Evolutionary conservation across 2,329 filamentous ascomycete genomes (phyloP).

Genomic region (Botrytis squamosa): DNA sequence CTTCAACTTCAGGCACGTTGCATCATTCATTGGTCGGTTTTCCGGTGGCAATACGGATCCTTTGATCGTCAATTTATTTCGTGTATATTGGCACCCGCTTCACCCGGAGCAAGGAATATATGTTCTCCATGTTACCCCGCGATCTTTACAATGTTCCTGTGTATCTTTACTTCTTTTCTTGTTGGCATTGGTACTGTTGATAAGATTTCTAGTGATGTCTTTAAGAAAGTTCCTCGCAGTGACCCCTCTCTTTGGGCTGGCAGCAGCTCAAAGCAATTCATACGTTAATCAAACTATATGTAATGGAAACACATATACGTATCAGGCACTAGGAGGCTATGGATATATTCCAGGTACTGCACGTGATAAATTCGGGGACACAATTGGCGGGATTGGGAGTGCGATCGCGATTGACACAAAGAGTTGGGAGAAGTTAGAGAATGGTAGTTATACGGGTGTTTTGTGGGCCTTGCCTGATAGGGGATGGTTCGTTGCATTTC

Average conservation of each 20-base stretch:
- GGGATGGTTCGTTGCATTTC: constrained; percentile 53
- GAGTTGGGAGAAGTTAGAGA: constrained; percentile 55
- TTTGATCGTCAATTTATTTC: neutral
- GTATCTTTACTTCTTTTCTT: neutral
- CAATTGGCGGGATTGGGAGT: constrained; percentile 65
- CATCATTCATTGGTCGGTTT: neutral
- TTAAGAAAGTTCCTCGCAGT: constrained; percentile 13
- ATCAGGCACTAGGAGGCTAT: constrained; percentile 65
- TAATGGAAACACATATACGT: constrained; percentile 61
- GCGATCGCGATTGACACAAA: constrained; percentile 60
- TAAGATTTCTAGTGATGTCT: constrained; percentile 23
- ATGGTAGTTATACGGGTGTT: constrained; percentile 55
- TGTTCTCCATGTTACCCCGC: constrained; percentile 3
- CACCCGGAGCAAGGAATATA: neutral
- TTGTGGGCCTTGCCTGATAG: constrained; percentile 65
- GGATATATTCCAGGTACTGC: constrained; percentile 58
- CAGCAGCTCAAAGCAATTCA: constrained; percentile 16
- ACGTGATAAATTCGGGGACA: constrained; percentile 67
- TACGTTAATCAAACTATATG: constrained; percentile 30
- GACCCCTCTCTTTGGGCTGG: constrained; percentile 18
- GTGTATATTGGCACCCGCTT: neutral
- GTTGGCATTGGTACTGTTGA: neutral
- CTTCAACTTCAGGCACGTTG: neutral
- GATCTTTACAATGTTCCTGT: constrained; percentile 6
- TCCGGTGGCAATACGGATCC: neutral